Evolutionary conservation across 2,329 filamentous ascomycete genomes (phyloP).

Genomic region (Penicillium sp.): DNA sequence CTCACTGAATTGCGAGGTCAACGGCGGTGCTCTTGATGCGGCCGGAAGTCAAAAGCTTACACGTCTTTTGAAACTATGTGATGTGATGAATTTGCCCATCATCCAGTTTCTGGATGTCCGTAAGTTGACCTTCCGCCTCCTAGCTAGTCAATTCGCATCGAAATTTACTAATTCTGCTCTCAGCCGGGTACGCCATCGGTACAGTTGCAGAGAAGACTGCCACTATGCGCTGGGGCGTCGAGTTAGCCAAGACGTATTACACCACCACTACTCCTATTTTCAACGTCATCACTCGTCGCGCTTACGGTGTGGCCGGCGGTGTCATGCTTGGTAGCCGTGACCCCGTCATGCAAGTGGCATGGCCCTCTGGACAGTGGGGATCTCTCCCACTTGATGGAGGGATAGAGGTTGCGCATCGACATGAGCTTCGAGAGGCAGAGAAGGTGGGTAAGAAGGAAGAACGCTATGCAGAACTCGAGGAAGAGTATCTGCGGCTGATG

Average conservation of each 20-base stretch:
- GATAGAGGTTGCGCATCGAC: constrained; percentile 58
- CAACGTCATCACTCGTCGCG: constrained; percentile 55
- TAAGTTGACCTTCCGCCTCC: constrained; percentile 21
- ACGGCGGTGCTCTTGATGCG: constrained; percentile 57
- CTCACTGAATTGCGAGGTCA: constrained; percentile 56
- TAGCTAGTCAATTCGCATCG: neutral
- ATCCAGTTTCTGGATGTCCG: constrained; percentile 59
- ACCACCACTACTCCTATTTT: constrained; percentile 59
- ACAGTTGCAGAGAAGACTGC: constrained; percentile 57
- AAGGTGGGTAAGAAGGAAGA: constrained; percentile 46
- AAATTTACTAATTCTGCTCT: constrained; percentile 4
- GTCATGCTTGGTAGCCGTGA: constrained; percentile 60
- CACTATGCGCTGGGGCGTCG: constrained; percentile 60
- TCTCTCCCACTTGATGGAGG: constrained; percentile 58
- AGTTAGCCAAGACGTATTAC: constrained; percentile 57
- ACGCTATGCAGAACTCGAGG: constrained; percentile 52
- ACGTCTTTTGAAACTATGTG: constrained; percentile 56
- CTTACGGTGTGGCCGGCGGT: constrained; percentile 59
- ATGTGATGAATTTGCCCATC: constrained; percentile 60
- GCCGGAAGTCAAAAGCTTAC: constrained; percentile 56
- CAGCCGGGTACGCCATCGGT: constrained; percentile 56
- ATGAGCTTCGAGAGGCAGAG: constrained; percentile 53
- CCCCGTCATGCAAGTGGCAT: constrained; percentile 55
- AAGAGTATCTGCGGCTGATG: constrained; percentile 57
- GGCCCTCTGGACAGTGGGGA: constrained; percentile 60